Percentiles rank a stretch among this genome's conserved stretches.
phyloP scores from a whole-genome alignment of 305 asterid genomes.

The Solanum hybrid region DNA sequence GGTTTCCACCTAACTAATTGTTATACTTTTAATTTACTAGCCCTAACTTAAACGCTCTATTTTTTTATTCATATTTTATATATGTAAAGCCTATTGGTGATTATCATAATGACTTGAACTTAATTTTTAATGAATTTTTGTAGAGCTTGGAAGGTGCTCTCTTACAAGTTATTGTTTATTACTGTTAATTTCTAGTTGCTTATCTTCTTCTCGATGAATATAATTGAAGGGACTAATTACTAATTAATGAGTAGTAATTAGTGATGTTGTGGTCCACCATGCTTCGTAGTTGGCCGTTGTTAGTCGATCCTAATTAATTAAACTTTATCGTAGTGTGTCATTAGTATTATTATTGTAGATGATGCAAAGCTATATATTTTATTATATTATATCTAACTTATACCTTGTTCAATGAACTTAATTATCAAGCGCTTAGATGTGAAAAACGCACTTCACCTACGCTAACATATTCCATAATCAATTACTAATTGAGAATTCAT shows the following conservation, averaged over 20 bases:
- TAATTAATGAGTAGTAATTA: no score
- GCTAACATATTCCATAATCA: background rate
- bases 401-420: background rate
- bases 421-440: background rate
- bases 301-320: background rate
- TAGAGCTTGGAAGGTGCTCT: background rate
- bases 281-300: background rate
- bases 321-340: background rate
- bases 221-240: conserved; percentile 1
- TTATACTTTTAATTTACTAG: background rate
- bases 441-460: background rate
- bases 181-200: background rate
- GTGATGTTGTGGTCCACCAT: conserved; percentile 14
- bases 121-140: background rate
- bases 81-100: background rate
- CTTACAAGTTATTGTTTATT: background rate
- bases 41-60: background rate
- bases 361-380: background rate
- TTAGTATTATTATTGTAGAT: background rate
- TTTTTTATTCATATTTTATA: background rate
- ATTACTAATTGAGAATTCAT: background rate
- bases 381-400: background rate
- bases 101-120: background rate
- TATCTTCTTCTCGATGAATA: background rate
- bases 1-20: background rate